Percentiles rank a stretch among this genome's conserved stretches.
Evolutionary conservation across 495 filamentous ascomycete species (phyloP).

Genomic region (Glutinoglossum americanum): DNA sequence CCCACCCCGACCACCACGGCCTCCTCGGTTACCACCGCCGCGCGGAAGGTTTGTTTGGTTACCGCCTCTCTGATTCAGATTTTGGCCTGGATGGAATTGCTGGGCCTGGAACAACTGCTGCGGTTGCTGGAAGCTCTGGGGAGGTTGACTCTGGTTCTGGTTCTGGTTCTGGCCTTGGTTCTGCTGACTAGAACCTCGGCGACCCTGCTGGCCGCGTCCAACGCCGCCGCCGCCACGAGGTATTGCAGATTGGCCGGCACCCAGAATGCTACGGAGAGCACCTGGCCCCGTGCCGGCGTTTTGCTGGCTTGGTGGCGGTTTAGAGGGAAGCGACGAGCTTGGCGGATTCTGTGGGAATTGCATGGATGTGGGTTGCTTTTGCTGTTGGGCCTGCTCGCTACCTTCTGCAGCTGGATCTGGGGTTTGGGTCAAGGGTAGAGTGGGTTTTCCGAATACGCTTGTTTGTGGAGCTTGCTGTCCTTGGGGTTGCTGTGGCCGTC

Average conservation of each 20-base stretch:
- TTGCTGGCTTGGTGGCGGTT: neutral
- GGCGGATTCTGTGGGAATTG: neutral
- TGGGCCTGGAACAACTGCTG: conserved; percentile 10
- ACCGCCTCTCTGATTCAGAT: neutral
- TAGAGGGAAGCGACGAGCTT: neutral
- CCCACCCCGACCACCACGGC: conserved; percentile 24
- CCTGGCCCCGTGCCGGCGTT: neutral
- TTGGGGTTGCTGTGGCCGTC: conserved; percentile 2
- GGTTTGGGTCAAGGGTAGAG: neutral
- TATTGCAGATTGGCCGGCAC: neutral
- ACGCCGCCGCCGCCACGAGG: neutral
- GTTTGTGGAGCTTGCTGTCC: neutral
- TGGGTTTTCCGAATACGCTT: neutral
- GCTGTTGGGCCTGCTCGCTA: neutral
- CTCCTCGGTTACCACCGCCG: conserved; percentile 13
- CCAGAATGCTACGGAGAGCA: neutral
- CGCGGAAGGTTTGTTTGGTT: conserved; percentile 11
- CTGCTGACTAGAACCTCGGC: conserved; percentile 8
- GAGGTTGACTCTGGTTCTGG: conserved; percentile 11
- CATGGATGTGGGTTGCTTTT: neutral
- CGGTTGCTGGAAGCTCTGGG: conserved; percentile 17
- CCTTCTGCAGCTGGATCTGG: neutral
- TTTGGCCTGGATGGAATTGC: neutral
- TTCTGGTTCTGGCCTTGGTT: conserved; percentile 1
- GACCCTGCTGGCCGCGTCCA: neutral